These are phyloP conservation scores for Aspergillus intermedius DNA, from an alignment of 2,329 filamentous ascomycete species.

Conservation along the genomic window DNA sequence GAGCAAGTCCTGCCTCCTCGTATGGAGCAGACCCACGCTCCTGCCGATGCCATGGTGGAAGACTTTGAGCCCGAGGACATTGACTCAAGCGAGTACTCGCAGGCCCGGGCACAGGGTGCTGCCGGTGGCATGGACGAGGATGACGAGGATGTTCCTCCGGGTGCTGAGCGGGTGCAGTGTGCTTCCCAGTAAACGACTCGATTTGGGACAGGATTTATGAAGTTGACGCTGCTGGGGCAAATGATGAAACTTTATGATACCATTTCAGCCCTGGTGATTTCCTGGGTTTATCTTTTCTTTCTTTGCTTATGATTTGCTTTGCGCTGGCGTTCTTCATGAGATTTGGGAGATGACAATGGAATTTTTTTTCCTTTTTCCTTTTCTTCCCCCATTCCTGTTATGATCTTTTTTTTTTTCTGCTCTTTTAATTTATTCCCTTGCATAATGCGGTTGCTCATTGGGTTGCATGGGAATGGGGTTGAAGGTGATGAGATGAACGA, in stretches of 20 bases:
- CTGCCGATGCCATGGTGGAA: constrained; percentile 83
- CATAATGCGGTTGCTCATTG: constrained; percentile 14
- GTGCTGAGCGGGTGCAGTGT: constrained; percentile 47
- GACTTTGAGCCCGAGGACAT: constrained; percentile 80
- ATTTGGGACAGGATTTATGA: constrained; percentile 5
- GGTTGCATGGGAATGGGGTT: constrained; percentile 9
- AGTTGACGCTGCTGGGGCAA: constrained; percentile 17
- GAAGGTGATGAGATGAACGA: constrained; percentile 12
- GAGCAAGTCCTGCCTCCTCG: constrained; percentile 78
- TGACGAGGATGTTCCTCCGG: constrained; percentile 50
- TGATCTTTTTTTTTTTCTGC: constrained; percentile 5
- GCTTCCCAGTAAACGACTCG: constrained; percentile 42
- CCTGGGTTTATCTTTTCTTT: constrained; percentile 16
- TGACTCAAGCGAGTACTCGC: constrained; percentile 59
- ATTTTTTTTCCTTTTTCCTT: constrained; percentile 11
- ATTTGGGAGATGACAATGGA: constrained; percentile 23
- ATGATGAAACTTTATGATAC: constrained; percentile 34
- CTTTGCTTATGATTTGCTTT: constrained; percentile 21
- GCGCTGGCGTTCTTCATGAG: constrained; percentile 31
- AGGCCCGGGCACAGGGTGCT: constrained; percentile 62
- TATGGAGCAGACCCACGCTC: constrained; percentile 59
- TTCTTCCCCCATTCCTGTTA: constrained; percentile 10
- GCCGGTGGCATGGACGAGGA: constrained; percentile 63
- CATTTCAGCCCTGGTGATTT: constrained; percentile 17
- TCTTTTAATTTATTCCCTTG: constrained; percentile 14